These are phyloP conservation scores for Tardiomyces blankii DNA, from an alignment of 1,139 yeast genomes.

Conservation along the genomic window DNA sequence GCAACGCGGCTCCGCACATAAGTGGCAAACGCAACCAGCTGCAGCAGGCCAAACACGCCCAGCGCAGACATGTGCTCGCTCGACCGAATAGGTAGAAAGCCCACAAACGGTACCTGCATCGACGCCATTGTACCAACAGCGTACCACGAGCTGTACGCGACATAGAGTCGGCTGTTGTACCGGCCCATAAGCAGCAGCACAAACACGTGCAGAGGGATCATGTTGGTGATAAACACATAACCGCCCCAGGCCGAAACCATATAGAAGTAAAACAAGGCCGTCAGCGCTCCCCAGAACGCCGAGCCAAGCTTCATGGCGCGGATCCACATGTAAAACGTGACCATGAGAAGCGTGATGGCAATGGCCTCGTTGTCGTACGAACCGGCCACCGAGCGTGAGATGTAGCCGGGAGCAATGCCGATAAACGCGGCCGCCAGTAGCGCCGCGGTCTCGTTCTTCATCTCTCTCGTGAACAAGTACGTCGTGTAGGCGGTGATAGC, in stretches of 20 bases:
- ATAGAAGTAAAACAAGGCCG: constrained; percentile 88
- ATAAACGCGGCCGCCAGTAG: constrained; percentile 86
- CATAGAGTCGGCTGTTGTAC: constrained; percentile 69
- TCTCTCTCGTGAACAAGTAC: constrained; percentile 79
- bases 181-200: constrained; percentile 91
- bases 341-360: constrained; percentile 92
- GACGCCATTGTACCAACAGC: constrained; percentile 93
- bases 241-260: constrained; percentile 99
- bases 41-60: constrained; percentile 93
- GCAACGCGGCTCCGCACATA: constrained; percentile 69
- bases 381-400: constrained; percentile 97
- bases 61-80: constrained; percentile 98
- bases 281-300: constrained; percentile 67
- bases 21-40: constrained; percentile 79
- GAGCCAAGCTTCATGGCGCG: constrained; percentile 88
- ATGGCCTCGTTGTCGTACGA: constrained; percentile 98
- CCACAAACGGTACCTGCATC: constrained; percentile 99
- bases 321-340: constrained; percentile 93
- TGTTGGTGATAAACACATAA: constrained; percentile 93
- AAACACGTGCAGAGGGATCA: constrained; percentile 92
- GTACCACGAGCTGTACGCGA: constrained; percentile 95
- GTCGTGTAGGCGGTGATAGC: constrained; percentile 90
- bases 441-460: constrained; percentile 87
- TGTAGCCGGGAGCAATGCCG: constrained; percentile 98
- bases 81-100: constrained; percentile 91